Conservation (phyloP, 2,329 filamentous ascomycete species). For the Penicillium sp. region DNA sequence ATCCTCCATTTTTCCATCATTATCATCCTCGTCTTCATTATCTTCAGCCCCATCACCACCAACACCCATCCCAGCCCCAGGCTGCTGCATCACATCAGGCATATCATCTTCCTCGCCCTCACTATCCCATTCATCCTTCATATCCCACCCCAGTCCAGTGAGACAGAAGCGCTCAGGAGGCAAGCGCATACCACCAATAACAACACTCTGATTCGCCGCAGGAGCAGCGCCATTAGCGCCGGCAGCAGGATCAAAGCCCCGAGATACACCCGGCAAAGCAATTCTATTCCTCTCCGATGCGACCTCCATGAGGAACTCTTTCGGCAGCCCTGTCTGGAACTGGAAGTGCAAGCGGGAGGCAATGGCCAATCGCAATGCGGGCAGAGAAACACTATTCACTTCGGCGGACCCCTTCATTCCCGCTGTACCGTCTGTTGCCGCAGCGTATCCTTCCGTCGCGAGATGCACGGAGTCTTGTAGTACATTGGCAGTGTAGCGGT, state of each 20-base stretch:
- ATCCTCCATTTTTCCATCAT: constrained; percentile 43
- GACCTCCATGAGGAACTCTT: constrained; percentile 54
- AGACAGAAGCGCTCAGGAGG: constrained; percentile 56
- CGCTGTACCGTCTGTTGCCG: constrained; percentile 26
- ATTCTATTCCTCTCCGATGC: constrained; percentile 49
- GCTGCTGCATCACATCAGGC: constrained; percentile 15
- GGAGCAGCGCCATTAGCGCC: constrained; percentile 17
- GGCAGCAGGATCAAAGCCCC: constrained; percentile 36
- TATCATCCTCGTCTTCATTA: constrained; percentile 35
- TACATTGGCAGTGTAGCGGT: constrained; percentile 47
- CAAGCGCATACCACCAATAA: constrained; percentile 48
- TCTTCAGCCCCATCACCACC: constrained; percentile 30
- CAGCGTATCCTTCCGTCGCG: constrained; percentile 44
- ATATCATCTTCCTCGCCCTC: constrained; percentile 43
- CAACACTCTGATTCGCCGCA: constrained; percentile 27
- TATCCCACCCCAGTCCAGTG: constrained; percentile 48
- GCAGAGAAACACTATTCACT: constrained; percentile 46
- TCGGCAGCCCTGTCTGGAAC: constrained; percentile 51
- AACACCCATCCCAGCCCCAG: constrained; percentile 21
- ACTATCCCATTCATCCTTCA: constrained; percentile 52
- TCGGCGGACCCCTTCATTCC: constrained; percentile 36
- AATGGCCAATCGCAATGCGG: constrained; percentile 53
- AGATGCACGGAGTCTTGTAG: constrained; percentile 47
- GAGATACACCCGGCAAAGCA: constrained; percentile 47
- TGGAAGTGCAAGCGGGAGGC: constrained; percentile 52